Evolutionary conservation across 73 alveolate species (phyloP).

Genomic region (Symbiodinium pilosum): DNA sequence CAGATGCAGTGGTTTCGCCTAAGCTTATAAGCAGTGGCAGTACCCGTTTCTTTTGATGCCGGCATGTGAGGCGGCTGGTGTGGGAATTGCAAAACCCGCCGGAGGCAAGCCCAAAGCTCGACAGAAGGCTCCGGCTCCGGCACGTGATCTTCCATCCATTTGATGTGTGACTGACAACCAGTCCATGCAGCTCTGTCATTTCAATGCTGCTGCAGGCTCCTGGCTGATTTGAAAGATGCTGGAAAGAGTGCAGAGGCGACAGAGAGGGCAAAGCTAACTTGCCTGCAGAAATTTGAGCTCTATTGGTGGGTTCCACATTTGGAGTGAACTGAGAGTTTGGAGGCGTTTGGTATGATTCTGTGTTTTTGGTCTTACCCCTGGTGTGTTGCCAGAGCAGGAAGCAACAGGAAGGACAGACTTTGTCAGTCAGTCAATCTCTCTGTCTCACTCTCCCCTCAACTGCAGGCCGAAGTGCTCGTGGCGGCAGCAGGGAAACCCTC

Average conservation of each 20-base stretch:
- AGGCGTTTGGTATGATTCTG: no score
- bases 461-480: conserved; percentile 26
- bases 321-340: no score
- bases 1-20: neutral
- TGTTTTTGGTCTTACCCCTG: no score
- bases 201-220: neutral
- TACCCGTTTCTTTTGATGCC: neutral
- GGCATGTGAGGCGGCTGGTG: conserved; percentile 44
- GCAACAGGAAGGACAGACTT: no score
- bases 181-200: neutral
- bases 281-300: no score
- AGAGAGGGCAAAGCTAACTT: no score
- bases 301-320: neutral
- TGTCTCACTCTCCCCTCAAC: neutral
- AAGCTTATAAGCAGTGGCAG: neutral
- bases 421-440: no score
- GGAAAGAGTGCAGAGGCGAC: conserved; percentile 61
- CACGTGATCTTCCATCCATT: neutral
- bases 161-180: neutral
- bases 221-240: conserved; percentile 55
- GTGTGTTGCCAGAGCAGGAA: no score
- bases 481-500: conserved; percentile 58
- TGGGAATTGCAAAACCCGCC: conserved; percentile 67
- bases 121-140: conserved; percentile 1
- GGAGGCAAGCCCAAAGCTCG: conserved; percentile 40